A percentile compares a stretch with the other conserved stretches of the same genome.
Evolutionary conservation across 345 rosid genomes (phyloP).

Genomic region (Diplotaxis tenuifolia): DNA sequence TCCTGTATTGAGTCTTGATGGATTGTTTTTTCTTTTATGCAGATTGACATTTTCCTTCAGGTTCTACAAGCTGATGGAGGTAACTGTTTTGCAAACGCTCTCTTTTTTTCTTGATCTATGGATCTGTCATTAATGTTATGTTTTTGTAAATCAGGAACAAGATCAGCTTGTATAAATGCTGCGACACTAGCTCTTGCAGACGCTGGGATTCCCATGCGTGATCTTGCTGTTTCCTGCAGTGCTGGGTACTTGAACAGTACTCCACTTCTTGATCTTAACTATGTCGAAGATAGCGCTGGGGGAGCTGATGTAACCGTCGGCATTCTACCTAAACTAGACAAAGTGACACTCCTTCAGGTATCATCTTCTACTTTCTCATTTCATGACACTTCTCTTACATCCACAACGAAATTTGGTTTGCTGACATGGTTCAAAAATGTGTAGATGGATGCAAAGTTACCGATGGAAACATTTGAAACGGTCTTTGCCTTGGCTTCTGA

Average conservation of each 20-base stretch:
- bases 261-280: constrained; percentile 87
- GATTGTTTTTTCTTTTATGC: too few relatives aligned
- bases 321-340: constrained; percentile 77
- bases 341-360: constrained; percentile 97
- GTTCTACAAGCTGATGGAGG: constrained; percentile 99
- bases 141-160: constrained; percentile 54
- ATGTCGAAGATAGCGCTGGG: constrained; percentile 93
- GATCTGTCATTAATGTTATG: background rate
- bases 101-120: background rate
- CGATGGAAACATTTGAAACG: constrained; percentile 71
- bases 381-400: background rate
- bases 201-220: constrained; percentile 98
- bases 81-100: constrained; percentile 13
- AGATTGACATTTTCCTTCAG: constrained; percentile 93
- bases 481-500: constrained; percentile 81
- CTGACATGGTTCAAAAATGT: background rate
- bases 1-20: too few relatives aligned
- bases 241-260: constrained; percentile 87
- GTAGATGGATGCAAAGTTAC: constrained; percentile 92
- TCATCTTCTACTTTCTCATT: constrained; percentile 8
- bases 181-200: constrained; percentile 94
- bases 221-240: constrained; percentile 91
- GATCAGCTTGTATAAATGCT: constrained; percentile 97
- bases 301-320: constrained; percentile 96
- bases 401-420: background rate